Conservation (phyloP, 257 asterid genomes). For the Lycium barbarum region DNA sequence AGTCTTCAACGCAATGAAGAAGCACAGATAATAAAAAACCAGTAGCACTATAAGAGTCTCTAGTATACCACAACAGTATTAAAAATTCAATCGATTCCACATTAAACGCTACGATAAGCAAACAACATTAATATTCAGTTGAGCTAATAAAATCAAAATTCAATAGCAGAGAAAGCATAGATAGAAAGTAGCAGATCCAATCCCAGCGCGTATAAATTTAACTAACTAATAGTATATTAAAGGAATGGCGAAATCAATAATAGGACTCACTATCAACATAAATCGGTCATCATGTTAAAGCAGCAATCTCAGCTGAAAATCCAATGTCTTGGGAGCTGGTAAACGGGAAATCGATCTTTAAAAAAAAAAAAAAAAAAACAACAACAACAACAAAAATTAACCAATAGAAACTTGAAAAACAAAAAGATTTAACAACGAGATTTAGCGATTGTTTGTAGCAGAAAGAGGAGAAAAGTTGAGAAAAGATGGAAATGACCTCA, state of each 20-base stretch:
- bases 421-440: background rate
- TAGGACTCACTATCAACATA: background rate
- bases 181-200: background rate
- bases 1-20: background rate
- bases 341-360: conserved; percentile 9
- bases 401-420: background rate
- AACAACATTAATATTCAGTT: background rate
- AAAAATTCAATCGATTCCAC: background rate
- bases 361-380: too few relatives aligned
- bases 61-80: background rate
- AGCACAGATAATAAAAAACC: background rate
- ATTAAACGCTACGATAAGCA: background rate
- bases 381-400: background rate
- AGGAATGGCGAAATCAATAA: background rate
- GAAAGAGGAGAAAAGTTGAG: background rate
- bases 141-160: background rate
- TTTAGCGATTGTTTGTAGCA: background rate
- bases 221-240: background rate
- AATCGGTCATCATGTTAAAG: conserved; percentile 5
- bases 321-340: background rate
- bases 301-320: background rate
- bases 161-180: background rate
- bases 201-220: background rate
- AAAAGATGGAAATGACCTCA: background rate
- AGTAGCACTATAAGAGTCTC: background rate